A percentile compares a stretch with the other conserved stretches of the same genome.
Evolutionary conservation across 2,329 filamentous ascomycete species (phyloP).

Genomic region (Pseudovirgaria hyperparasitica): DNA sequence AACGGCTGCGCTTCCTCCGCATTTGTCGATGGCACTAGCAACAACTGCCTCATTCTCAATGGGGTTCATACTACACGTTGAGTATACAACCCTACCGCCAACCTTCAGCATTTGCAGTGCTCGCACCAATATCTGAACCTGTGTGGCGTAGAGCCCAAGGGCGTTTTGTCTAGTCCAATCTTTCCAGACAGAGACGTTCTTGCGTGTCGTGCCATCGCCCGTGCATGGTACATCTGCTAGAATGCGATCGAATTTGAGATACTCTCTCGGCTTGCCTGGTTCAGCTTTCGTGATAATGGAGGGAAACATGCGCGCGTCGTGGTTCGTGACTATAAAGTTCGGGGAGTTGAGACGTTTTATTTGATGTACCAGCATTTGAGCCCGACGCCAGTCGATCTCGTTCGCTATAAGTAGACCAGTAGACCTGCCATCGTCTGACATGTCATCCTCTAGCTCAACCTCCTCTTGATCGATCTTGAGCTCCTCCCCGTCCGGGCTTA

Average conservation of each 20-base stretch:
- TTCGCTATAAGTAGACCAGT: conserved; percentile 92
- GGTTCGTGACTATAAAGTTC: conserved; percentile 93
- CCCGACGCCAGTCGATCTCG: conserved; percentile 91
- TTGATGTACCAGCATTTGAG: conserved; percentile 95
- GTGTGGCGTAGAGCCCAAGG: conserved; percentile 74
- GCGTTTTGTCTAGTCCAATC: conserved; percentile 86
- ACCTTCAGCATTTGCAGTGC: conserved; percentile 93
- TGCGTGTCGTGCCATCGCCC: conserved; percentile 84
- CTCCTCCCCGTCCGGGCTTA: conserved; percentile 32
- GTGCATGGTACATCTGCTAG: conserved; percentile 95
- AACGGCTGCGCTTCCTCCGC: conserved; percentile 71
- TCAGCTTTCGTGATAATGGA: conserved; percentile 70
- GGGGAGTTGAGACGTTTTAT: conserved; percentile 94
- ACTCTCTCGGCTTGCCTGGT: conserved; percentile 43
- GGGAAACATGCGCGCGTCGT: conserved; percentile 92
- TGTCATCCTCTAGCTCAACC: conserved; percentile 32
- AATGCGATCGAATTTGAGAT: conserved; percentile 94
- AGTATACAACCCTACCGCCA: conserved; percentile 90
- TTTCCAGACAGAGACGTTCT: conserved; percentile 89
- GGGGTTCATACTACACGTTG: conserved; percentile 97
- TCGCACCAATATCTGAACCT: conserved; percentile 79
- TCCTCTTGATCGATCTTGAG: conserved; percentile 12
- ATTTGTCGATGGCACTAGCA: conserved; percentile 75
- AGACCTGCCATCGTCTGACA: conserved; percentile 66
- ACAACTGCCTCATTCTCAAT: conserved; percentile 94